Conservation (phyloP, 495 filamentous ascomycete species). For the Opeltia flavorubescens region DNA sequence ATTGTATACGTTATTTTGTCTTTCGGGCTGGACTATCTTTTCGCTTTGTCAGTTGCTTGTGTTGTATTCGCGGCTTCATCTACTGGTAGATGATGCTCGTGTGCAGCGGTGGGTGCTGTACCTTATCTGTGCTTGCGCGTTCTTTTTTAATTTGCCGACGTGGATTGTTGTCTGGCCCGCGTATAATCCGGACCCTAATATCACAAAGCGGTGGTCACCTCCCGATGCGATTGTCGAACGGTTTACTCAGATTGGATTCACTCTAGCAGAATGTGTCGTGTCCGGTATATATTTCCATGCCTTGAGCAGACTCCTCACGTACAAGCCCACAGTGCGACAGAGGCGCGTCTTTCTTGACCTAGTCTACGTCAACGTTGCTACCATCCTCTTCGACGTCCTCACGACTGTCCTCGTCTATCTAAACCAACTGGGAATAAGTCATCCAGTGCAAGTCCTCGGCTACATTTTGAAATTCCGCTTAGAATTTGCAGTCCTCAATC, state of each 20-base stretch:
- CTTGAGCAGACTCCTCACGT: conserved; percentile 22
- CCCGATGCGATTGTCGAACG: conserved; percentile 28
- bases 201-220: conserved; percentile 16
- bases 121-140: conserved; percentile 21
- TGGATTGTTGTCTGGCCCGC: conserved; percentile 14
- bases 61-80: conserved; percentile 28
- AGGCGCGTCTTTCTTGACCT: conserved; percentile 25
- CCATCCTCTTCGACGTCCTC: conserved; percentile 31
- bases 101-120: conserved; percentile 19
- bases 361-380: conserved; percentile 33
- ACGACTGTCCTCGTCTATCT: conserved; percentile 27
- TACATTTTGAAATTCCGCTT: conserved; percentile 41
- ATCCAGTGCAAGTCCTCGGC: conserved; percentile 30
- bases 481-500: conserved; percentile 37
- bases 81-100: conserved; percentile 16
- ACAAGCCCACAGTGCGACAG: conserved; percentile 19
- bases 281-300: conserved; percentile 27
- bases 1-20: conserved; percentile 14
- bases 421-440: conserved; percentile 26
- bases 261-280: conserved; percentile 24
- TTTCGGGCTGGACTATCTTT: conserved; percentile 22
- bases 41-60: conserved; percentile 22
- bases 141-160: conserved; percentile 24
- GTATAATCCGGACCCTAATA: conserved; percentile 6
- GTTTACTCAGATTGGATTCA: conserved; percentile 26